These are phyloP conservation scores for Cotoneaster glaucophyllus DNA, from an alignment of 306 rosid genomes.

Conservation along the genomic window DNA sequence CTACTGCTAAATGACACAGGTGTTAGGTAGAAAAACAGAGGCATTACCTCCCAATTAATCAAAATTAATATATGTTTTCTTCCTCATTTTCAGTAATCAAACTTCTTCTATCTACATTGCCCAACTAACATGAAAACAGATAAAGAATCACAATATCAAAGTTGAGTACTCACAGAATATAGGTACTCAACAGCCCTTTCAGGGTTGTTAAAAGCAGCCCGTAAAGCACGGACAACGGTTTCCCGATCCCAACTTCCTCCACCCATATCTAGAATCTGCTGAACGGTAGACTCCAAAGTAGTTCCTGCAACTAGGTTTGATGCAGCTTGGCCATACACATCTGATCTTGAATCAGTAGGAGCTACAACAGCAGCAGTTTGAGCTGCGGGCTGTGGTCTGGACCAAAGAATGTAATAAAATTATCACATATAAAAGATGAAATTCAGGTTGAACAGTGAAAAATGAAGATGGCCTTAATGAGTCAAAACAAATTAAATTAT, in stretches of 20 bases:
- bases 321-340: constrained; percentile 87
- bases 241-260: constrained; percentile 97
- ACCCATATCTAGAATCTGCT: constrained; percentile 86
- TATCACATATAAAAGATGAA: neutral
- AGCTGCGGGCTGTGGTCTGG: constrained; percentile 37
- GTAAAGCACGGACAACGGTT: constrained; percentile 82
- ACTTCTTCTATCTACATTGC: neutral
- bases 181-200: constrained; percentile 98
- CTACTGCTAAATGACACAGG: neutral
- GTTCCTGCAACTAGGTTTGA: constrained; percentile 91
- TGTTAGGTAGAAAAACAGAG: neutral
- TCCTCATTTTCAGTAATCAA: neutral
- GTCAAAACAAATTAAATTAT: neutral
- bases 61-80: neutral
- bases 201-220: constrained; percentile 94
- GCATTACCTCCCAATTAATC: neutral
- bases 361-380: constrained; percentile 35
- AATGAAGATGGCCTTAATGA: neutral
- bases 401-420: neutral
- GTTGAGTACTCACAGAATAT: constrained; percentile 56
- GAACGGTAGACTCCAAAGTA: constrained; percentile 68
- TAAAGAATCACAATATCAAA: neutral
- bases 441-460: neutral
- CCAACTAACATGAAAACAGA: neutral
- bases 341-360: constrained; percentile 44